Evolutionary conservation across 1,139 yeast species (phyloP).

Genomic region (Diutina catenulata): DNA sequence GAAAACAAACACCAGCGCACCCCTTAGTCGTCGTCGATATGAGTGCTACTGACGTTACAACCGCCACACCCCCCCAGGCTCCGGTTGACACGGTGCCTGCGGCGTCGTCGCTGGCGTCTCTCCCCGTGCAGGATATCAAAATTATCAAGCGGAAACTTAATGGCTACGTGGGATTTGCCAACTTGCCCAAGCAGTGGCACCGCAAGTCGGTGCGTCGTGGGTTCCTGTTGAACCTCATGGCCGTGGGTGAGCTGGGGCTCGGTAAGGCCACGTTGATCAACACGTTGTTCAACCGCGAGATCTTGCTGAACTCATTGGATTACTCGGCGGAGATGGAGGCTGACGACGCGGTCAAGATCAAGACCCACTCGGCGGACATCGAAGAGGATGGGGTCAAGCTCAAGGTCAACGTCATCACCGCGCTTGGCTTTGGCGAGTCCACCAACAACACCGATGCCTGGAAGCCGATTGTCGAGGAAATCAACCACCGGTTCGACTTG

Average conservation of each 20-base stretch:
- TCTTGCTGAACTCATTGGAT: slow-evolving; percentile 25
- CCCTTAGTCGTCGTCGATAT: too few species aligned
- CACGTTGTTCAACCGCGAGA: slow-evolving; percentile 75
- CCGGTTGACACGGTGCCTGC: too few species aligned
- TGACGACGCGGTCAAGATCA: slow-evolving; percentile 40
- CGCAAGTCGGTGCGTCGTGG: slow-evolving; percentile 90
- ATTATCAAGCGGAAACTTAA: slow-evolving; percentile 73
- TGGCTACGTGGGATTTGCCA: slow-evolving; percentile 95
- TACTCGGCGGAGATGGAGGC: slow-evolving; percentile 11
- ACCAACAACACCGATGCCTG: slow-evolving; percentile 83
- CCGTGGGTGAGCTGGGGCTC: slow-evolving; percentile 84
- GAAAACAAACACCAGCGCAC: too few species aligned
- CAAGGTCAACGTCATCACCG: slow-evolving; percentile 72
- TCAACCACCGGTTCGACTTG: slow-evolving; percentile 74
- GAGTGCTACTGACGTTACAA: too few species aligned
- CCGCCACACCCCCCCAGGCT: too few species aligned
- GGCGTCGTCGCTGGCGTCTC: too few species aligned
- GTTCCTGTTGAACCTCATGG: slow-evolving; percentile 80
- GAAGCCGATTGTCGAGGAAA: slow-evolving; percentile 88
- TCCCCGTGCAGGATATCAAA: slow-evolving; percentile 23
- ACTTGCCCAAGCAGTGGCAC: slow-evolving; percentile 98
- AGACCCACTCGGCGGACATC: slow-evolving; percentile 57
- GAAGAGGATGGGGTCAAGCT: slow-evolving; percentile 92
- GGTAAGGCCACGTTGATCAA: slow-evolving; percentile 91
- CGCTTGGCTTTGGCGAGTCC: slow-evolving; percentile 92